Conservation (phyloP, 371 early-diverging fungal genomes). For the Rhizopus delemar region DNA sequence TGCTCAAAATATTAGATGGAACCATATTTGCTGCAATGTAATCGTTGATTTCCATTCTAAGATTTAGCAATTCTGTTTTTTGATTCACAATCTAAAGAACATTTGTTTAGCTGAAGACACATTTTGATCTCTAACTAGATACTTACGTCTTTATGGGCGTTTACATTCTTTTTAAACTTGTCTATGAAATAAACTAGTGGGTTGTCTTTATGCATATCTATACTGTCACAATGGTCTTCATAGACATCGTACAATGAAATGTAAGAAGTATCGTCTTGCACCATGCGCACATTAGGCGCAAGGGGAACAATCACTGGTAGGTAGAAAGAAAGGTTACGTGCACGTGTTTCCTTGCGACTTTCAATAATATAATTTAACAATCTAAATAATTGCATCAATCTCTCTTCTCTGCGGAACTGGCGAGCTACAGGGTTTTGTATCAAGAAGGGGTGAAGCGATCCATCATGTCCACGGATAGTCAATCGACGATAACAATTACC, state of each 20-base stretch:
- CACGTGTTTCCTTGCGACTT: slow-evolving; percentile 73
- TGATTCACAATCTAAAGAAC: slow-evolving; percentile 30
- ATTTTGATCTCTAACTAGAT: background rate
- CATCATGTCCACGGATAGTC: slow-evolving; percentile 90
- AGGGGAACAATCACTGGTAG: slow-evolving; percentile 89
- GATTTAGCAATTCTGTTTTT: slow-evolving; percentile 69
- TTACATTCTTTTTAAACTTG: slow-evolving; percentile 55
- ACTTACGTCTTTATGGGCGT: slow-evolving; percentile 43
- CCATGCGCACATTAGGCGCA: slow-evolving; percentile 88
- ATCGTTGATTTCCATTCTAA: slow-evolving; percentile 80
- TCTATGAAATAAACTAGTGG: slow-evolving; percentile 74
- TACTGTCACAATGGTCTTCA: slow-evolving; percentile 75
- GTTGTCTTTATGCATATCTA: slow-evolving; percentile 76
- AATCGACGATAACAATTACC: slow-evolving; percentile 75
- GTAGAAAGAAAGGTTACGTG: slow-evolving; percentile 83
- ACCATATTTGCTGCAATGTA: slow-evolving; percentile 76
- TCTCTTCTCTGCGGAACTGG: slow-evolving; percentile 88
- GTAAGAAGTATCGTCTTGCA: slow-evolving; percentile 87
- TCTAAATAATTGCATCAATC: slow-evolving; percentile 89
- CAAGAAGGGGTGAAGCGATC: slow-evolving; percentile 83
- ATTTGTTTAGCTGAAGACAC: background rate
- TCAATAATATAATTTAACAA: slow-evolving; percentile 84
- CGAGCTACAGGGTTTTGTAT: slow-evolving; percentile 90
- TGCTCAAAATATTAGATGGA: slow-evolving; percentile 79
- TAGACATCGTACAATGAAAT: slow-evolving; percentile 83